Percentiles rank a stretch among this genome's conserved stretches.
phyloP scores from a whole-genome alignment of 495 filamentous ascomycete species.

The Penicillium dipodomyicola region DNA sequence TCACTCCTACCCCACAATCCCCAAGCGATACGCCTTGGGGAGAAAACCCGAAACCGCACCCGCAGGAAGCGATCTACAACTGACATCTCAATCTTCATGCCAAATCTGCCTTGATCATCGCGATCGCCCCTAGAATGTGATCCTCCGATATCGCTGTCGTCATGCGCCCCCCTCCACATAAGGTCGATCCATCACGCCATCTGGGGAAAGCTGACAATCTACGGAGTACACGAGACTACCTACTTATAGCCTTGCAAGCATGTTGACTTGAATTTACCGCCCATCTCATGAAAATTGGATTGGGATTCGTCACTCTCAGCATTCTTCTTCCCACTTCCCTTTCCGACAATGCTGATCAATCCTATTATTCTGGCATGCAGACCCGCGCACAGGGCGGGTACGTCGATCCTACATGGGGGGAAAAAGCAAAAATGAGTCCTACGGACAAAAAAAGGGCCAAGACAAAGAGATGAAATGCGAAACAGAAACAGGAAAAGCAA shows the following conservation, averaged over 20 bases:
- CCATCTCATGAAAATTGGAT: background rate
- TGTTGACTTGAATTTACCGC: background rate
- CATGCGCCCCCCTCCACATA: background rate
- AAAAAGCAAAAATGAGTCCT: background rate
- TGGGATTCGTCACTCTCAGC: background rate
- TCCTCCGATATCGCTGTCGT: slow-evolving; percentile 11
- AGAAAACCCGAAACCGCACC: background rate
- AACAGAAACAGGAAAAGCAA: slow-evolving; percentile 2
- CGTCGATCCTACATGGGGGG: slow-evolving; percentile 10
- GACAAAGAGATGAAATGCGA: background rate
- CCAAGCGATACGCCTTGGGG: background rate
- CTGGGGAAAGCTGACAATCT: slow-evolving; percentile 1
- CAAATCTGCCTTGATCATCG: slow-evolving; percentile 9
- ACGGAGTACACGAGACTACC: background rate
- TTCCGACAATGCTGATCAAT: background rate
- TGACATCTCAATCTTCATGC: slow-evolving; percentile 11
- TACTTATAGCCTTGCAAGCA: background rate
- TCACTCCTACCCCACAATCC: slow-evolving; percentile 6
- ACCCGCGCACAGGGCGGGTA: slow-evolving; percentile 6
- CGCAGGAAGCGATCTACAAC: slow-evolving; percentile 5
- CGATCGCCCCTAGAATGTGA: slow-evolving; percentile 1
- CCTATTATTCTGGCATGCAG: slow-evolving; percentile 7
- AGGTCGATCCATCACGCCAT: slow-evolving; percentile 7
- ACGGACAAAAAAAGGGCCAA: background rate
- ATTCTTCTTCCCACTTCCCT: background rate